Conservation (phyloP, 306 rosid species). For the Gastrolobium villosum region DNA sequence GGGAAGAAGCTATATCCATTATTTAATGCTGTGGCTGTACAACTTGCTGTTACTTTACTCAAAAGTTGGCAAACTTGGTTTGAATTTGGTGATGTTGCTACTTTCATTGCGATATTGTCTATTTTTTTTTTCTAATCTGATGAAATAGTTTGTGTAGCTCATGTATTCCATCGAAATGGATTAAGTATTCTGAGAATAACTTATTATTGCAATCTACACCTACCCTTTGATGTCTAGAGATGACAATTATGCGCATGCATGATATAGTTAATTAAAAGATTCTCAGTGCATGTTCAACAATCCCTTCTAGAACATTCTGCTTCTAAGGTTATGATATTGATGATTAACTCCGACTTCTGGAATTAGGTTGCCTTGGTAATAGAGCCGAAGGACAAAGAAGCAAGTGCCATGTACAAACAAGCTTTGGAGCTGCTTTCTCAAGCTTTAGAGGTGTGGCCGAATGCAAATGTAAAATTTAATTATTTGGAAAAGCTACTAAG, state of each 20-base stretch:
- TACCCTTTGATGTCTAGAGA: constrained; percentile 23
- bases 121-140: constrained; percentile 28
- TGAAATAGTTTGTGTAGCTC: constrained; percentile 24
- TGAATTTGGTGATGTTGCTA: constrained; percentile 33
- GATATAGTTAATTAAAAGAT: constrained; percentile 22
- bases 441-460: constrained; percentile 99
- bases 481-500: constrained; percentile 95
- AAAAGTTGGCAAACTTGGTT: constrained; percentile 16
- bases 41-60: constrained; percentile 29
- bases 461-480: constrained; percentile 95
- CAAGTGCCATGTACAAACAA: constrained; percentile 93
- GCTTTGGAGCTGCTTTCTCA: constrained; percentile 96
- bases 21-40: constrained; percentile 33
- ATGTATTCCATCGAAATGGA: not conserved
- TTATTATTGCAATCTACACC: constrained; percentile 26
- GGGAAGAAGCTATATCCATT: constrained; percentile 26
- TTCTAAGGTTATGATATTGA: constrained; percentile 18
- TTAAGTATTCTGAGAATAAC: constrained; percentile 30
- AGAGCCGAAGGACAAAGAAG: constrained; percentile 99
- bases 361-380: constrained; percentile 96
- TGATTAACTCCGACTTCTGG: constrained; percentile 41
- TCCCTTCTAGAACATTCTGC: constrained; percentile 7
- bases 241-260: constrained; percentile 12
- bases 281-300: constrained; percentile 22
- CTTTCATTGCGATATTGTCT: not conserved